Base-by-base conservation (phyloP, 2,329 filamentous ascomycete species). In the Zelopaecilomyces penicillatus region DNA sequence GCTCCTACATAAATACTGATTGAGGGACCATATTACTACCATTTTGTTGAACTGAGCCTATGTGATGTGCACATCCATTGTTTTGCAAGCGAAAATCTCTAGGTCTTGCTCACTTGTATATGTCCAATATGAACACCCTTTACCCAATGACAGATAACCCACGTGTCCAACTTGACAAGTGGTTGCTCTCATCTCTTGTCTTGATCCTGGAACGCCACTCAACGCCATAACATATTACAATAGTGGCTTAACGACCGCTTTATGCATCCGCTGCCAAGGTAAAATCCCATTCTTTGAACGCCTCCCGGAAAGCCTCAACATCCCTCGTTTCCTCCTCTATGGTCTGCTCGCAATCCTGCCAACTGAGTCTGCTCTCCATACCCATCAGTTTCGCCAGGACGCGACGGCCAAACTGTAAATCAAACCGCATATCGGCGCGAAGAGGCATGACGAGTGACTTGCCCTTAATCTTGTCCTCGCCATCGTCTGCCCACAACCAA, bases 271-370 rank as follows among this genome's bases (percentile, higher is more conserved):
- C 19, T 41, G 56, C 41, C 39, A 70, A 49, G 10, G 87, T 85
- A 62, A 96, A 96, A 64, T 98, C 91, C 75, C 86, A 96, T 30
- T 78, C 72, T 65, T 87, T 82, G 59, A 95, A 98, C 1, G 83
- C 83, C 53, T 76, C 73, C 56, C 91, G 89, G 65, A 97, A 94
- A 7, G 76, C 78, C 43, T 80, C 77, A 2, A 84, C 86, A 61
- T 97, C 90, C 37, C 73, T 72, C 44, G 76, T 81, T 68, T 97
- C 93, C 53, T 95, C 88, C 8, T 78, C 78, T 46, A 82, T 71
- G 1, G 78, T 77, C 67, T 97, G 90, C 30, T 74, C 76, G 53
- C 87, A 91, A 54, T 95, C 85, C 62, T 82, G 82, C 93, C 93
- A 98, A 53, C 87, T 74, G 42, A 83, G 68, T n/a, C 93, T 74